Conservation (phyloP, 2,329 filamentous ascomycete species). For the Colletotrichum theobromicola region DNA sequence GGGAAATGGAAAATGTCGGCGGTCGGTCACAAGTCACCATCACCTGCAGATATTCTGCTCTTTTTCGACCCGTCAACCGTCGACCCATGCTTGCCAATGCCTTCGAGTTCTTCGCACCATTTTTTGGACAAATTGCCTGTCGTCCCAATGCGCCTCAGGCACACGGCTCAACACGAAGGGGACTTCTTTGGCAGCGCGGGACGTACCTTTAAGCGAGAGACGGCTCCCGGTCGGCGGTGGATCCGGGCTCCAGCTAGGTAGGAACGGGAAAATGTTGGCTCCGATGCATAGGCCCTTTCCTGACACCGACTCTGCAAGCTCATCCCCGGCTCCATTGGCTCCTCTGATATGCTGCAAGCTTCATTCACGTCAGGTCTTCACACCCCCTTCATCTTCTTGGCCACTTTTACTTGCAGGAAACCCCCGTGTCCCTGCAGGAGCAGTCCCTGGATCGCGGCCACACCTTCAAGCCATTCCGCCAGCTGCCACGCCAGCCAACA, state of each 20-base stretch:
- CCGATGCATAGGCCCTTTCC: neutral
- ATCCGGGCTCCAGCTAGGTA: neutral
- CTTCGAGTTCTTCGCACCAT: neutral
- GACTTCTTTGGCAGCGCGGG: neutral
- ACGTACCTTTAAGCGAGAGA: neutral
- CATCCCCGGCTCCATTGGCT: neutral
- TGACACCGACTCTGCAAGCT: neutral
- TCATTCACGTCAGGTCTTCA: neutral
- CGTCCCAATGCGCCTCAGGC: neutral
- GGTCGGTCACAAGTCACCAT: neutral
- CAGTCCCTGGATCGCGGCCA: conserved; percentile 1
- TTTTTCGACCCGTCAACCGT: neutral
- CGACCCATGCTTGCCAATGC: neutral
- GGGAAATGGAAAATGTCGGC: conserved; percentile 1
- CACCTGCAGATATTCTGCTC: neutral
- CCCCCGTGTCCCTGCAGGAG: conserved; percentile 15
- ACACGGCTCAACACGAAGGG: neutral
- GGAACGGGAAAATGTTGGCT: neutral
- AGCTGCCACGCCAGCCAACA: neutral
- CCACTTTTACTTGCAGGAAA: conserved; percentile 5
- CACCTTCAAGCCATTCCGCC: neutral
- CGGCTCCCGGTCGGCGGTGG: neutral
- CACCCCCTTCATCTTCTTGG: neutral
- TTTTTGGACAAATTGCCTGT: neutral
- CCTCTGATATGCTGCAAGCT: neutral